Base-by-base conservation (phyloP, 2,329 filamentous ascomycete genomes). In the Alternaria gaisen region DNA sequence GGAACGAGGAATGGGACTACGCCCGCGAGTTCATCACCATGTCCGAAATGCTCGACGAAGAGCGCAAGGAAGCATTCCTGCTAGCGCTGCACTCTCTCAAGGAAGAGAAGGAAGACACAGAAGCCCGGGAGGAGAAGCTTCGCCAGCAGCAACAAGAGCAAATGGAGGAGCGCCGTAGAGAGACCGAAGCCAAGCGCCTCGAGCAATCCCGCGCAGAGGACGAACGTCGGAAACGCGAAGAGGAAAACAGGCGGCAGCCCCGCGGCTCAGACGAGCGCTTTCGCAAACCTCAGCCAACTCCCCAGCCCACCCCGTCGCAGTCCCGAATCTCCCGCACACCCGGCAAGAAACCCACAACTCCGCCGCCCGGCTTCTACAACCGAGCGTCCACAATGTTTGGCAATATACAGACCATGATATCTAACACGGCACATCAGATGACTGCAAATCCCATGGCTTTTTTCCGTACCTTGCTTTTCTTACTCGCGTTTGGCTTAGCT, bases 1-100 rank as follows among this genome's bases (percentile, higher is more conserved):
- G 93, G 54, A 98, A 97, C 70, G 89, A 92, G 57, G 93, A 98
- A 80, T 99, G 95, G 95, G 92, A 97, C 60, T 97, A 97, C 72
- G 93, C 95, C 4, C 87, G 88, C 61, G 92, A 97, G 70, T 98
- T 98, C 77, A 96, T 98, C 73, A 88, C 85, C 72, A 88, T 93
- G 73, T 95, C 90, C 77, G 89, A 94, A 47, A 88, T 97, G 26
- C 85, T 99, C 1, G 94, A 98, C 76, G 94, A 97, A 53, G 95
- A 98, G 81, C 88, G 92, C 44, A 89, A 92, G 64, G 93, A 98
- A 71, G 90, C 92, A 0, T 97, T 98, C 77, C 81, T 97, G 16
- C 90, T 94, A 70, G 94, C 94, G 5, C 83, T 98, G 16, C 88
- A 96, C 75, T 90, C 88, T 54, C 83, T 98, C 30, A 90, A 91